Percentiles rank a stretch among this genome's conserved stretches.
These are phyloP conservation scores for Candida boleticola DNA, from an alignment of 805 yeast genomes.

Conservation along the genomic window DNA sequence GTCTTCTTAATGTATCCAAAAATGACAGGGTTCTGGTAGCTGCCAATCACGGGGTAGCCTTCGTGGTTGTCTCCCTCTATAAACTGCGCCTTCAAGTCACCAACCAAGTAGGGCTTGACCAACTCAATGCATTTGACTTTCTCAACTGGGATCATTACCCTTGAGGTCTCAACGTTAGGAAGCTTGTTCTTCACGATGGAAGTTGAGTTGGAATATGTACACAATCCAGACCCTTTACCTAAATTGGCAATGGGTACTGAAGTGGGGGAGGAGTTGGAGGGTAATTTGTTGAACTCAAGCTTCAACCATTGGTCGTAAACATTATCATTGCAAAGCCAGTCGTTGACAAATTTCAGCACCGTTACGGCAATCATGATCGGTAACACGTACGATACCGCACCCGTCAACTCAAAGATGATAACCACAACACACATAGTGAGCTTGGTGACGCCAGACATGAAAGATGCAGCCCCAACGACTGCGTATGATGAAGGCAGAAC, in stretches of 20 bases:
- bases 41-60: conserved; percentile 38
- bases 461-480: conserved; percentile 83
- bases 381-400: conserved; percentile 77
- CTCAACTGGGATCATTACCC: conserved; percentile 30
- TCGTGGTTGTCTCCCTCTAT: conserved; percentile 36
- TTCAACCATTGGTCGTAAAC: conserved; percentile 56
- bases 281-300: conserved; percentile 24
- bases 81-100: conserved; percentile 16
- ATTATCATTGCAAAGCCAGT: conserved; percentile 54
- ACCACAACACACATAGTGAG: conserved; percentile 80
- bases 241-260: conserved; percentile 15
- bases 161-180: conserved; percentile 28
- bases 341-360: conserved; percentile 70
- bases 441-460: conserved; percentile 76
- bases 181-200: conserved; percentile 24
- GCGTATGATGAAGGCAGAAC: conserved; percentile 88
- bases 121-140: conserved; percentile 28
- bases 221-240: conserved; percentile 40
- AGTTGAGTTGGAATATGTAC: conserved; percentile 29
- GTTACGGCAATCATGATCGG: conserved; percentile 86
- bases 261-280: background rate
- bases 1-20: conserved; percentile 36
- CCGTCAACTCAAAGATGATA: conserved; percentile 78
- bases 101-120: conserved; percentile 21
- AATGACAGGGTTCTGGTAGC: conserved; percentile 20